A percentile compares a stretch with the other conserved stretches of the same genome.
phyloP scores from a whole-genome alignment of 2,329 filamentous ascomycete genomes.

The Paradendryphiella salina region DNA sequence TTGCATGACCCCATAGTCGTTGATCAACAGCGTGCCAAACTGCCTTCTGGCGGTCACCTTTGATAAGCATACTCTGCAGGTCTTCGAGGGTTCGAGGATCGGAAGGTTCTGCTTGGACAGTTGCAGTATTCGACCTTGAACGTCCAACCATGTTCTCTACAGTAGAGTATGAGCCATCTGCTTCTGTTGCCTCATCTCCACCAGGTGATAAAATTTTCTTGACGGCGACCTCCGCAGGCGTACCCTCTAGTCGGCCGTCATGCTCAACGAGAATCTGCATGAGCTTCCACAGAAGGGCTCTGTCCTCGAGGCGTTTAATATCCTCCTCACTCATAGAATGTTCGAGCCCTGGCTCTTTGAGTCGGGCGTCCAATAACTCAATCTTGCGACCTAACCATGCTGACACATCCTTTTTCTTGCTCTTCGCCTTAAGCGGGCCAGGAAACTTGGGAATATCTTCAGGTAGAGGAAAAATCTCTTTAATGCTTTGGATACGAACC shows the following conservation, averaged over 20 bases:
- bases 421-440: conserved; percentile 83
- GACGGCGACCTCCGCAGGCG: conserved; percentile 72
- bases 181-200: conserved; percentile 23
- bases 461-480: conserved; percentile 69
- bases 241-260: conserved; percentile 78
- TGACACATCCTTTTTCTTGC: conserved; percentile 92
- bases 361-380: conserved; percentile 65
- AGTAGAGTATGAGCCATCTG: conserved; percentile 35
- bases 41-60: conserved; percentile 85
- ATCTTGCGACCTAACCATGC: conserved; percentile 80
- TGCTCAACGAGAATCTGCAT: conserved; percentile 79
- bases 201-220: conserved; percentile 72
- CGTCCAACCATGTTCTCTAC: conserved; percentile 45
- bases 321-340: conserved; percentile 58
- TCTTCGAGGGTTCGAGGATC: conserved; percentile 71
- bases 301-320: conserved; percentile 76
- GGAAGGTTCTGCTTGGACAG: conserved; percentile 62
- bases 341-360: conserved; percentile 53
- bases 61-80: conserved; percentile 72
- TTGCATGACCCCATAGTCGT: conserved; percentile 92
- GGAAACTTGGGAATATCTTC: conserved; percentile 82
- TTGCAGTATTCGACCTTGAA: conserved; percentile 36
- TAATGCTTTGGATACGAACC: conserved; percentile 75
- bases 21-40: conserved; percentile 94
- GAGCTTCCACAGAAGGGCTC: conserved; percentile 84